These are phyloP conservation scores for Geotrichum carabidarum DNA, from an alignment of 1,139 yeast genomes.

Conservation along the genomic window DNA sequence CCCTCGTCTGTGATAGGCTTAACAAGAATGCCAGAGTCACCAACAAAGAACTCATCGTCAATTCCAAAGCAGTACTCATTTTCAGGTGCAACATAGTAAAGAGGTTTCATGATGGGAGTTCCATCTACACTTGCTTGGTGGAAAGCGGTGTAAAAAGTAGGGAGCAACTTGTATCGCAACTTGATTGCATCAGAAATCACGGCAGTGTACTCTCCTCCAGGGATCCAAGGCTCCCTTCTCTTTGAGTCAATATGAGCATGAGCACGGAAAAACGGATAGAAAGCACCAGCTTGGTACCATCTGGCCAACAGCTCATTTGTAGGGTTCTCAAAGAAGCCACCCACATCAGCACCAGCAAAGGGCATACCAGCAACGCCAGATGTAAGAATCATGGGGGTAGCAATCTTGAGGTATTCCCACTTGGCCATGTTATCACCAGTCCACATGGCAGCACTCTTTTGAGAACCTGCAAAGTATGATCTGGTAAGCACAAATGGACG, in stretches of 20 bases:
- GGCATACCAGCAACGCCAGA: slow-evolving; percentile 84
- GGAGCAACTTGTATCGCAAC: slow-evolving; percentile 70
- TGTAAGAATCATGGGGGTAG: slow-evolving; percentile 84
- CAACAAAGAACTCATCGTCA: slow-evolving; percentile 82
- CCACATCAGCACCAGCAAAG: slow-evolving; percentile 93
- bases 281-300: slow-evolving; percentile 94
- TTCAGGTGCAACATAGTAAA: slow-evolving; percentile 61
- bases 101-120: slow-evolving; percentile 68
- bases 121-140: slow-evolving; percentile 58
- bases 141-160: slow-evolving; percentile 78
- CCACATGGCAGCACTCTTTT: slow-evolving; percentile 91
- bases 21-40: slow-evolving; percentile 65
- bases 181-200: slow-evolving; percentile 64
- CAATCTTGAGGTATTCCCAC: slow-evolving; percentile 78
- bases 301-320: slow-evolving; percentile 70
- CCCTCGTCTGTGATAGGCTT: slow-evolving; percentile 73
- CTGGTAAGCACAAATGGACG: slow-evolving; percentile 91
- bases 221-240: slow-evolving; percentile 88
- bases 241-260: slow-evolving; percentile 94
- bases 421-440: slow-evolving; percentile 93
- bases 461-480: slow-evolving; percentile 85
- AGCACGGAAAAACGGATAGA: slow-evolving; percentile 94
- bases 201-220: slow-evolving; percentile 68
- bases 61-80: slow-evolving; percentile 49
- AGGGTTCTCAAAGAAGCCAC: slow-evolving; percentile 94